phyloP scores from a whole-genome alignment of 2,329 filamentous ascomycete species.

The Phyllosticta citriasiana region DNA sequence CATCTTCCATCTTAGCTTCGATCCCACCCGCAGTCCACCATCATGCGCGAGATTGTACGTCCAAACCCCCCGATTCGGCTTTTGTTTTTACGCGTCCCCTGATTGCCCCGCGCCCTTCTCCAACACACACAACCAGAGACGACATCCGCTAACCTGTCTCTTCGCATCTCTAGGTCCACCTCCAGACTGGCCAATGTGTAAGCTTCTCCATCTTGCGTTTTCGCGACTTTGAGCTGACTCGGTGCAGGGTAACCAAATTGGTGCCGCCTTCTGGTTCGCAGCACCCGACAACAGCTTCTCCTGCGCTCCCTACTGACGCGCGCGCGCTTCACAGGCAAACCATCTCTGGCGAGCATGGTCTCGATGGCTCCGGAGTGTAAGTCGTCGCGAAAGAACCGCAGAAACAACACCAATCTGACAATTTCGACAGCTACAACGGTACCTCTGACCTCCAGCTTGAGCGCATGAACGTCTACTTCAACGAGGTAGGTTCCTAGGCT shows the following conservation, averaged over 20 bases:
- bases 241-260: constrained; percentile 95
- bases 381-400: constrained; percentile 30
- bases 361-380: constrained; percentile 94
- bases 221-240: constrained; percentile 20
- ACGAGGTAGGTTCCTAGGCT: constrained; percentile 52
- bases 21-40: constrained; percentile 23
- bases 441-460: constrained; percentile 98
- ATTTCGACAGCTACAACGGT: constrained; percentile 72
- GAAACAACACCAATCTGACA: neutral
- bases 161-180: constrained; percentile 70
- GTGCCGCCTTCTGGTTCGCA: constrained; percentile 95
- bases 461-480: constrained; percentile 99
- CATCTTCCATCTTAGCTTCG: neutral
- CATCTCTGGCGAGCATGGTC: constrained; percentile 67
- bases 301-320: constrained; percentile 13
- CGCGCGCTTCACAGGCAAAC: constrained; percentile 33
- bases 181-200: constrained; percentile 99
- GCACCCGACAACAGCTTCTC: neutral
- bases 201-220: constrained; percentile 25
- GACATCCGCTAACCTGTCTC: constrained; percentile 45
- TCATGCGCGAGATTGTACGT: constrained; percentile 63
- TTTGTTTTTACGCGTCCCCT: constrained; percentile 34
- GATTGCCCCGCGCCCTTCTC: constrained; percentile 32
- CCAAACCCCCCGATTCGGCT: constrained; percentile 17
- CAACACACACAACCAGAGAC: constrained; percentile 31